Evolutionary conservation across 176 grass and related monocot genomes (phyloP), one percentile per base, ranked within the genome.

Genomic region (Juncus effusus): DNA sequence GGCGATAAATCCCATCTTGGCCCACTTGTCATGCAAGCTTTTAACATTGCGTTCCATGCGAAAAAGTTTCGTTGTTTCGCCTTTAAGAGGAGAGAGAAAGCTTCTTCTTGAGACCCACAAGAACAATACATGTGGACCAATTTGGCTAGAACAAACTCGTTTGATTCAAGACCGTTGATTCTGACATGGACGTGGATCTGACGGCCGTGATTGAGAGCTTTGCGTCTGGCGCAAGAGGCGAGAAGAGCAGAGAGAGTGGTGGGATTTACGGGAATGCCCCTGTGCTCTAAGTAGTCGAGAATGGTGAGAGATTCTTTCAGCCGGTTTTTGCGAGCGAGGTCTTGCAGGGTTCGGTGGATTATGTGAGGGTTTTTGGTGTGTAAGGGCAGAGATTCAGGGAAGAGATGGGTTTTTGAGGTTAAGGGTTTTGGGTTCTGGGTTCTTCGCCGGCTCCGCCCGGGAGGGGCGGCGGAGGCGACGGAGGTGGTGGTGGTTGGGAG

Each of bases 221-320:
- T 78, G 36, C 51, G 13, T 14, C 52, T 50, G 60, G 63, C 64
- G 82, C 92, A 96, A 9, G 80, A 72, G 13, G 82, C 67, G 63
- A 91, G 75, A 55, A 96, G 82, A 45, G 82, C 47, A 4, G 88
- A 64, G 85, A 96, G 83, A 61, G 87, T 84, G 66, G 93, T 86
- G 59, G 79, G 49, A 16, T 67, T 81, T 14, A 79, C 88, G 2
- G 85, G 93, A 59, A 96, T 67, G 60, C 87, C 93, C 0, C 82
- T 82, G 58, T 81, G 85, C 79, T 90, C 84, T 75, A 96, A 65
- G 75, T 96, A 86, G 65, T 96, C 93, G 38, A 91, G 87, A 73
- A 91, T 64, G 6, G 73, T 50, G 36, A 96, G 79, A 16, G 84
- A 84, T 40, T 89, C 84, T 13, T 64, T 60, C 15, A 91, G 36